Base-by-base conservation (phyloP, 176 grass and related monocot genomes). In the Musa beccarii region DNA sequence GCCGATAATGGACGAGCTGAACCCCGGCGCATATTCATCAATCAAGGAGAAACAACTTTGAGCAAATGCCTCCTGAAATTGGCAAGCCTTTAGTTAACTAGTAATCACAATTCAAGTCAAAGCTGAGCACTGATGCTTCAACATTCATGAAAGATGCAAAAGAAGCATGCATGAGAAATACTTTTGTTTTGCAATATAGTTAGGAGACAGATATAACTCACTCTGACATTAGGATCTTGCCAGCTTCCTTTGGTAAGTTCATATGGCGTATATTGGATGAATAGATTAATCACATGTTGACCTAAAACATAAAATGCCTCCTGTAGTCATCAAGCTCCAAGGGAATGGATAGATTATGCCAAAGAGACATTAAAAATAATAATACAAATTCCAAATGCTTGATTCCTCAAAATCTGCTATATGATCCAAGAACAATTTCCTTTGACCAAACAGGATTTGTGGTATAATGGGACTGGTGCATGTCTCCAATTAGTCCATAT, bases 11-110 rank as follows among this genome's bases (percentile, higher is more conserved):
- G 95, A 98, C 54, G 90, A 91, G 71, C 90, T 91, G 66, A 98
- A 98, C 66, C 86, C 90, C 0, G 88, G 90, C 28, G 95, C 90
- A 83, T 98, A 93, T 70, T 98, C 88, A 66, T 98, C 88, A 26
- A 98, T 98, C 82, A 98, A 79, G 52, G 95, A 98, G 84, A 98
- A 98, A 26, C 95, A 98, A 77, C 86, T 81, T 85, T 93, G 81
- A 79, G 88, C 94, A 86, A 98, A 98, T 73, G 78, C 74, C 85
- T 87, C 86, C 95, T 98, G 88, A 86, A 91, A 81, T 64, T 65
- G 65, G 85, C 74, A 74, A 51, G 22, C 24, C 53, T 51, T 25
- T 79, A 74, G 14, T 69, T 14, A 22, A 29, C 28, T 4, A 6
- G 34, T 43, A 43, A 6, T 43, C 0, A 43, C 3, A 43, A 43